Percentiles rank a stretch among this genome's conserved stretches.
Conservation (phyloP, 2,329 filamentous ascomycete genomes). For the Arthrobotrys iridis region DNA sequence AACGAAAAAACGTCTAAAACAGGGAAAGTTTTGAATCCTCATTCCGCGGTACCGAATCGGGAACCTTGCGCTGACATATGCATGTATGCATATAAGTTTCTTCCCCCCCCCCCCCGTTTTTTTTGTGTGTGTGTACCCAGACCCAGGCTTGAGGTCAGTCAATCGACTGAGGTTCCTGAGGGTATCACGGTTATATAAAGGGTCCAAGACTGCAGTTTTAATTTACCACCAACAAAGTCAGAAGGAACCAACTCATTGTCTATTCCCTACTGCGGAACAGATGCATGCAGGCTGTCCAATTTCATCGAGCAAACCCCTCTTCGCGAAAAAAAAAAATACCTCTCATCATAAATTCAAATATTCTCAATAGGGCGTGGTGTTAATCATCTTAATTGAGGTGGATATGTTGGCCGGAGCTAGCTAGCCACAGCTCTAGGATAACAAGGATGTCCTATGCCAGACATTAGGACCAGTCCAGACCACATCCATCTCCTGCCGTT, state of each 20-base stretch:
- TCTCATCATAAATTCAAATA: too few species aligned
- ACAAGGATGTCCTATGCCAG: neutral
- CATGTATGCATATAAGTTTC: neutral
- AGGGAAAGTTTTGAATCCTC: conserved; percentile 1
- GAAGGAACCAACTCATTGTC: neutral
- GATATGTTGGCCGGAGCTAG: too few species aligned
- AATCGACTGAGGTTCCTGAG: neutral
- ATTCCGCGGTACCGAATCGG: conserved; percentile 14
- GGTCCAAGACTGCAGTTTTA: conserved; percentile 21
- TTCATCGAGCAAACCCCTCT: neutral
- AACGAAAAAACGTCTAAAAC: too few species aligned
- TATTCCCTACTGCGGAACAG: neutral
- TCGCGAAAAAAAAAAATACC: too few species aligned
- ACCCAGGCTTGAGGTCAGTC: neutral
- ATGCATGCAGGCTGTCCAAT: conserved; percentile 15
- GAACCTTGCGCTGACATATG: neutral
- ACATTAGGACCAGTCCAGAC: conserved; percentile 18
- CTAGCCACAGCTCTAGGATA: too few species aligned
- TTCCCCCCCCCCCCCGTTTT: too few species aligned
- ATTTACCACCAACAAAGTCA: conserved; percentile 7
- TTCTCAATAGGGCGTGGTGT: too few species aligned
- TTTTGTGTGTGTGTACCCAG: neutral
- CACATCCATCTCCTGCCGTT: conserved; percentile 17
- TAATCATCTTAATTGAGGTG: too few species aligned
- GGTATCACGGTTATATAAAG: conserved; percentile 17